Percentiles rank a stretch among this genome's conserved stretches.
phyloP scores from a whole-genome alignment of 2,329 filamentous ascomycete genomes.

The Penicillium sp. region DNA sequence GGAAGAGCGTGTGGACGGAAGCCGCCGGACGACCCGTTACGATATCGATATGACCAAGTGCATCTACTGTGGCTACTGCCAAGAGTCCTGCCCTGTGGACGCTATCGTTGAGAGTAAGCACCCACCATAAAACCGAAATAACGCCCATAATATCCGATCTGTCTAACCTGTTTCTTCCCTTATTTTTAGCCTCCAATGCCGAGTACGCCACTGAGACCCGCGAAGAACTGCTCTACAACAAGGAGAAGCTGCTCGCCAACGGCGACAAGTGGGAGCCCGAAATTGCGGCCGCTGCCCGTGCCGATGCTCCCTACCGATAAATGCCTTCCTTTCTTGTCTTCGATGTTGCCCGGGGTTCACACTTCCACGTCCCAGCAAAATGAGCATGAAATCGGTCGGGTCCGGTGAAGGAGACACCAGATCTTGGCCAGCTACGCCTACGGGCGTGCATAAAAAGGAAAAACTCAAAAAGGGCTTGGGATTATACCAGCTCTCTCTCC shows the following conservation, averaged over 20 bases:
- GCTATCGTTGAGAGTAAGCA: constrained; percentile 76
- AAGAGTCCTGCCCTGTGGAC: constrained; percentile 98
- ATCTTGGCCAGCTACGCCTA: constrained; percentile 10
- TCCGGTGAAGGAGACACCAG: constrained; percentile 10
- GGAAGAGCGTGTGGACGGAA: constrained; percentile 95
- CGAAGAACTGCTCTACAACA: constrained; percentile 97
- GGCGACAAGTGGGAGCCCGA: constrained; percentile 99
- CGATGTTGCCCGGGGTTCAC: background rate
- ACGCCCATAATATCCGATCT: background rate
- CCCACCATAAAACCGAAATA: constrained; percentile 20
- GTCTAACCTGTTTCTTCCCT: constrained; percentile 6
- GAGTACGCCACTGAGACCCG: constrained; percentile 78
- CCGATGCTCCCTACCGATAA: constrained; percentile 90
- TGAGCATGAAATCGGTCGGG: constrained; percentile 9
- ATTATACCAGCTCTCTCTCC: constrained; percentile 13
- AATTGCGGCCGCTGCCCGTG: constrained; percentile 86
- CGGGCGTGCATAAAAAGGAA: constrained; percentile 19
- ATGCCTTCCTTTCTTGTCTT: constrained; percentile 6
- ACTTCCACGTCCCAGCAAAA: constrained; percentile 1
- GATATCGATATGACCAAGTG: constrained; percentile 99
- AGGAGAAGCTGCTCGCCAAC: constrained; percentile 88
- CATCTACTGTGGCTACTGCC: constrained; percentile 99
- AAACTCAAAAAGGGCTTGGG: constrained; percentile 22
- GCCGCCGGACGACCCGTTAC: constrained; percentile 92
- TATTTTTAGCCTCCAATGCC: constrained; percentile 65